phyloP scores from a whole-genome alignment of 257 asterid species.

The Fraxinus quadrangulata region DNA sequence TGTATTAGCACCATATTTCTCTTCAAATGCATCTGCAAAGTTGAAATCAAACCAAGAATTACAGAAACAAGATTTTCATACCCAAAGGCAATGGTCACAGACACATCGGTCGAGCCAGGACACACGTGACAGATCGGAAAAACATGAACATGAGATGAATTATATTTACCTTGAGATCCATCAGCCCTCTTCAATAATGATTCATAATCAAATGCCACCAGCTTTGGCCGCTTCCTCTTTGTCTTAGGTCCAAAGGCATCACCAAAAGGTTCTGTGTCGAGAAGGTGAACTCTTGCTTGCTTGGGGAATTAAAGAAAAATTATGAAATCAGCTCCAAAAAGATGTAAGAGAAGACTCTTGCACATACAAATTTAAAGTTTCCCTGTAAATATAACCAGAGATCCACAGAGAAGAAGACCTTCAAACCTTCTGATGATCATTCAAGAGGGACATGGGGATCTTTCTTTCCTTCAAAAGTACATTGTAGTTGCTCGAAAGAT shows the following conservation, averaged over 20 bases:
- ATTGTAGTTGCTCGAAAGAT: slow-evolving; percentile 81
- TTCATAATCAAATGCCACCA: slow-evolving; percentile 71
- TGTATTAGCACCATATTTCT: slow-evolving; percentile 63
- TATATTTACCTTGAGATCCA: slow-evolving; percentile 76
- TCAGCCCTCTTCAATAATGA: slow-evolving; percentile 76
- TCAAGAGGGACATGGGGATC: slow-evolving; percentile 84
- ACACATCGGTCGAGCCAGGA: neutral
- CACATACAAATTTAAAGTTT: neutral
- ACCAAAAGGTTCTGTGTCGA: slow-evolving; percentile 83
- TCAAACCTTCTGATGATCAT: slow-evolving; percentile 85
- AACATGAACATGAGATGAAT: slow-evolving; percentile 15
- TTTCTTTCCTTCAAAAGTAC: slow-evolving; percentile 87
- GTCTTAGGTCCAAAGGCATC: slow-evolving; percentile 89
- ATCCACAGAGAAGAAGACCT: slow-evolving; percentile 6
- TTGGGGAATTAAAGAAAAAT: slow-evolving; percentile 28
- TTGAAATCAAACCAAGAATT: slow-evolving; percentile 15
- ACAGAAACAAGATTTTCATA: neutral
- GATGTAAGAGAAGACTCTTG: neutral
- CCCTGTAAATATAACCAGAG: slow-evolving; percentile 8
- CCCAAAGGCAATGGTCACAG: neutral
- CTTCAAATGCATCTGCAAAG: slow-evolving; percentile 67
- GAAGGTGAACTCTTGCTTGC: slow-evolving; percentile 97
- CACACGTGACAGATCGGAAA: neutral
- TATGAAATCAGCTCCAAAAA: slow-evolving; percentile 18
- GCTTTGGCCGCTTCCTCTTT: slow-evolving; percentile 83